A percentile compares a stretch with the other conserved stretches of the same genome.
These are phyloP conservation scores for Aureobasidium sp. DNA, from an alignment of 2,329 filamentous ascomycete species.

Conservation along the genomic window DNA sequence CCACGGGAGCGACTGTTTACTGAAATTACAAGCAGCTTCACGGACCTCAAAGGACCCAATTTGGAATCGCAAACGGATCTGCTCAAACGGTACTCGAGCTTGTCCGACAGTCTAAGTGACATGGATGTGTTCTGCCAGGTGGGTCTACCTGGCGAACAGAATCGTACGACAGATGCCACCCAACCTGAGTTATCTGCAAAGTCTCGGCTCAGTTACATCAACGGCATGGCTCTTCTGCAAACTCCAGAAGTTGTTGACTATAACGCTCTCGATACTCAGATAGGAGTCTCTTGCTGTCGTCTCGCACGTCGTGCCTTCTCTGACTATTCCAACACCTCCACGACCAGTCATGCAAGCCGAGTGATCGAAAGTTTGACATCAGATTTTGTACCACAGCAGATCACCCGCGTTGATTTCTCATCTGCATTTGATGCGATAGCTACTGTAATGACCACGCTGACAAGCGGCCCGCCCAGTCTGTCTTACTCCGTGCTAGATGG, in stretches of 20 bases:
- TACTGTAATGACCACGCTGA: conserved; percentile 29
- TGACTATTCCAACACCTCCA: conserved; percentile 21
- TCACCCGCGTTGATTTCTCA: conserved; percentile 35
- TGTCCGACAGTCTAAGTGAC: conserved; percentile 56
- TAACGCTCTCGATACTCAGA: conserved; percentile 31
- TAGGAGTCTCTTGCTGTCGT: conserved; percentile 27
- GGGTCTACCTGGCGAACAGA: conserved; percentile 35
- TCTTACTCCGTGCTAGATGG: conserved; percentile 72
- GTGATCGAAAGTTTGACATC: conserved; percentile 11
- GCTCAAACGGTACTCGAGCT: conserved; percentile 48
- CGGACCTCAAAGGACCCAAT: background rate
- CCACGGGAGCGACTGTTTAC: conserved; percentile 21
- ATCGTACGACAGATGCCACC: conserved; percentile 47
- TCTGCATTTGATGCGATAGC: conserved; percentile 48
- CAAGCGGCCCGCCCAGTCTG: conserved; percentile 35
- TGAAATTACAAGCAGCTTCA: background rate
- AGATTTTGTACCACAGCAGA: conserved; percentile 26
- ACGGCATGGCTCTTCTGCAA: conserved; percentile 49
- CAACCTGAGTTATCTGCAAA: conserved; percentile 52
- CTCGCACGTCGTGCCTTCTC: conserved; percentile 17
- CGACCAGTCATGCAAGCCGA: conserved; percentile 19
- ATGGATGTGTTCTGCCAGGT: conserved; percentile 55
- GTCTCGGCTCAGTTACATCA: conserved; percentile 48
- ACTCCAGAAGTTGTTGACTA: conserved; percentile 43
- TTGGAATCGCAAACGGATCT: conserved; percentile 20